These are phyloP conservation scores for Colletotrichum kahawae DNA, from an alignment of 2,329 filamentous ascomycete genomes.

Conservation along the genomic window DNA sequence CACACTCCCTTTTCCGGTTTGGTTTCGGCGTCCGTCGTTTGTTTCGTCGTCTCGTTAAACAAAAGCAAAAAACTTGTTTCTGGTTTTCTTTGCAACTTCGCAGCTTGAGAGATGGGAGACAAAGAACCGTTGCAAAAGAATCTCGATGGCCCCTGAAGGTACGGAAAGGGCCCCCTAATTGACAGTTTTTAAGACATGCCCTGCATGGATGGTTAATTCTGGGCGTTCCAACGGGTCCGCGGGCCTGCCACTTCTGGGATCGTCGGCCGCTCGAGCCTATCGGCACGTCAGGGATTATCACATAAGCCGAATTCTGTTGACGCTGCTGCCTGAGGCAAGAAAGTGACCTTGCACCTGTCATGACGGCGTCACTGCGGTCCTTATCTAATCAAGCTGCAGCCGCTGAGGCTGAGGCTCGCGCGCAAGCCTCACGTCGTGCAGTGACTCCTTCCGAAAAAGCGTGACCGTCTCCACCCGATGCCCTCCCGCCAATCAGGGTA, in stretches of 20 bases:
- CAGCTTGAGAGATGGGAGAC: background rate
- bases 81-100: background rate
- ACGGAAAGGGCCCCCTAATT: constrained; percentile 14
- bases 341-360: background rate
- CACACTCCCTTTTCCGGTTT: background rate
- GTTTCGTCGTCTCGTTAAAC: constrained; percentile 1
- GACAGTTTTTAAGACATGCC: constrained; percentile 19
- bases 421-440: background rate
- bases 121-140: constrained; percentile 18
- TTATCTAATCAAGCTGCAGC: constrained; percentile 16
- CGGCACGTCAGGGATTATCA: constrained; percentile 16
- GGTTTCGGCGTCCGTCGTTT: background rate
- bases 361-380: background rate
- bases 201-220: constrained; percentile 11
- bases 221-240: constrained; percentile 10
- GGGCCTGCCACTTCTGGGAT: constrained; percentile 11
- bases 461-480: constrained; percentile 16
- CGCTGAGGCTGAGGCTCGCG: background rate
- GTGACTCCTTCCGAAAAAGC: constrained; percentile 8
- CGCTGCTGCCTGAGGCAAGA: background rate
- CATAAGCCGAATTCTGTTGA: background rate
- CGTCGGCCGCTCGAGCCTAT: constrained; percentile 13
- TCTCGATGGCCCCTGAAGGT: constrained; percentile 13
- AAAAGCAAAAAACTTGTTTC: background rate
- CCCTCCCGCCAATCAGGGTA: constrained; percentile 19